Conservation (phyloP, 257 asterid genomes). For the Solanum sejunctum region DNA sequence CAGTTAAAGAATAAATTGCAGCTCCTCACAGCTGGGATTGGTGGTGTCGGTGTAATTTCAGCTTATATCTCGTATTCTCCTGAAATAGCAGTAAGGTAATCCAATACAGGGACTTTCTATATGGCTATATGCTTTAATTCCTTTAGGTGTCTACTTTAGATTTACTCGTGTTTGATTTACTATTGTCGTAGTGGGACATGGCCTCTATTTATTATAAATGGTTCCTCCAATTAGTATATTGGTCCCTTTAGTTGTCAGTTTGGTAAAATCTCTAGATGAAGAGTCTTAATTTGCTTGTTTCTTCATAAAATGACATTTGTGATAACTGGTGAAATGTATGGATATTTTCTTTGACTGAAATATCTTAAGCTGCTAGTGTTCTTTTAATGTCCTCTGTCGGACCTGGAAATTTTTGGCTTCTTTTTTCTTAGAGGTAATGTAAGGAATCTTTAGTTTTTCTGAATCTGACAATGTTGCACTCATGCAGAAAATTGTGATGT, state of each 20-base stretch:
- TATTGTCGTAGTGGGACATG: background rate
- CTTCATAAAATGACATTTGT: background rate
- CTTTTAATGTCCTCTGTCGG: background rate
- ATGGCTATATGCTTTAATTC: background rate
- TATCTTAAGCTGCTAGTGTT: background rate
- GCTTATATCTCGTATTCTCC: slow-evolving; percentile 75
- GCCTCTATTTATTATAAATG: background rate
- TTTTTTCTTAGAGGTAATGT: background rate
- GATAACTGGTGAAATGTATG: background rate
- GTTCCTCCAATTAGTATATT: background rate
- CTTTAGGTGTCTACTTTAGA: background rate
- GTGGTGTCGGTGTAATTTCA: slow-evolving; percentile 64
- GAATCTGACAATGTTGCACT: background rate
- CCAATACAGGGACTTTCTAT: background rate
- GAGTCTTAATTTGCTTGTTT: background rate
- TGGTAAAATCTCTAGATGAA: background rate
- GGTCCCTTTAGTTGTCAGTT: background rate
- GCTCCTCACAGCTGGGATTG: slow-evolving; percentile 68
- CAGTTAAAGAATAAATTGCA: slow-evolving; percentile 84
- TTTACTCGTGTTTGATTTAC: background rate
- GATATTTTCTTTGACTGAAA: background rate
- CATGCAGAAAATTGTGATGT: background rate
- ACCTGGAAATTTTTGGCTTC: background rate
- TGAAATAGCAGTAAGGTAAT: slow-evolving; percentile 68
- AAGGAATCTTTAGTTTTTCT: background rate